These are phyloP conservation scores for Nothophytophthora sp. DNA, from an alignment of 352 stramenopile species.

Conservation along the genomic window DNA sequence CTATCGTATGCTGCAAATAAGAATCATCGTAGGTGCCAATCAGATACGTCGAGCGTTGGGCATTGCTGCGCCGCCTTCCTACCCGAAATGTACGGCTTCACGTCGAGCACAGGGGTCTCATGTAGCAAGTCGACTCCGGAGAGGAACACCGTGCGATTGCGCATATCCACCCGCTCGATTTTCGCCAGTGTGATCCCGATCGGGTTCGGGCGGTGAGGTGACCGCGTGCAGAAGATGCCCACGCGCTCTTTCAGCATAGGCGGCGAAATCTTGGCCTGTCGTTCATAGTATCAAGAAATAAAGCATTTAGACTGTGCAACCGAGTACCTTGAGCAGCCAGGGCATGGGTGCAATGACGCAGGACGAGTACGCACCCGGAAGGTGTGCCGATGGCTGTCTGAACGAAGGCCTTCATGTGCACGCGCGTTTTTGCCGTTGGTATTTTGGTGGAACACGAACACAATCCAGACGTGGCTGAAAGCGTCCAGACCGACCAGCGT, in stretches of 20 bases:
- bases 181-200: conserved; percentile 93
- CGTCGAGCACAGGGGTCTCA: conserved; percentile 97
- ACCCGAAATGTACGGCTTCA: conserved; percentile 97
- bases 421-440: conserved; percentile 85
- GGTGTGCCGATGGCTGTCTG: conserved; percentile 76
- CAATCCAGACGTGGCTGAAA: conserved; percentile 90
- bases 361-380: conserved; percentile 37
- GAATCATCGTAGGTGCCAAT: too few species aligned
- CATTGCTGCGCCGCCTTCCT: too few species aligned
- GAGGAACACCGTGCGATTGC: conserved; percentile 67
- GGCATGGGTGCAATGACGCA: too few species aligned
- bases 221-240: conserved; percentile 96
- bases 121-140: conserved; percentile 94
- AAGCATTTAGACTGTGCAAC: too few species aligned
- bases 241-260: conserved; percentile 76
- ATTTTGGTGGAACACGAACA: conserved; percentile 91
- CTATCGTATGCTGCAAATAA: conserved; percentile 63
- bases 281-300: too few species aligned
- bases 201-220: conserved; percentile 97
- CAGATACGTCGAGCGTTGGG: too few species aligned
- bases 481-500: conserved; percentile 67
- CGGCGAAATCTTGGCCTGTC: conserved; percentile 69
- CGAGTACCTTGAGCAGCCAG: too few species aligned
- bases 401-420: conserved; percentile 59
- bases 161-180: conserved; percentile 79